Percentiles rank a stretch among this genome's conserved stretches.
These are phyloP conservation scores for Aspergillus candidus DNA, from an alignment of 2,329 filamentous ascomycete species.

Conservation along the genomic window DNA sequence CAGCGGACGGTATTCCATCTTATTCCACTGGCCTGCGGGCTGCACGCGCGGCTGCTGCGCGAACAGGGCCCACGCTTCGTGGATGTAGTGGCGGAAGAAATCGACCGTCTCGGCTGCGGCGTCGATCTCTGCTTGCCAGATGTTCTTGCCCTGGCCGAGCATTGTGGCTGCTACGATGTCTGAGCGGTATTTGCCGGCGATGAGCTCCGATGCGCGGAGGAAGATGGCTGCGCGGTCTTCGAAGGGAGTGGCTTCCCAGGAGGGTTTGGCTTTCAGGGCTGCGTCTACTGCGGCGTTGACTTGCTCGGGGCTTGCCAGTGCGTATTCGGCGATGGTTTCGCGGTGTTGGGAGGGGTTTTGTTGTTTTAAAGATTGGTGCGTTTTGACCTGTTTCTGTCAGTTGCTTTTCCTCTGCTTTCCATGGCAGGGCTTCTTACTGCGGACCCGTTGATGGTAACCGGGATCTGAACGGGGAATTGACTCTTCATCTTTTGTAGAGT, in stretches of 20 bases:
- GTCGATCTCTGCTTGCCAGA: slow-evolving; percentile 98
- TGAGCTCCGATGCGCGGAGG: slow-evolving; percentile 87
- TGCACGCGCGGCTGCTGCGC: slow-evolving; percentile 73
- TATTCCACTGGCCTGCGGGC: slow-evolving; percentile 49
- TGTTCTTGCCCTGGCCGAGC: slow-evolving; percentile 94
- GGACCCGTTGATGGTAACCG: slow-evolving; percentile 21
- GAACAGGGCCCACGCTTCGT: slow-evolving; percentile 87
- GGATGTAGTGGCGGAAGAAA: slow-evolving; percentile 84
- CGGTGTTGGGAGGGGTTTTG: slow-evolving; percentile 47
- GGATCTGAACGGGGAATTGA: slow-evolving; percentile 28
- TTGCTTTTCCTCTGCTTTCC: background rate
- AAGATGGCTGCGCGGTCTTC: slow-evolving; percentile 87
- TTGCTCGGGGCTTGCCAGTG: slow-evolving; percentile 61
- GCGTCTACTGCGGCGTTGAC: slow-evolving; percentile 74
- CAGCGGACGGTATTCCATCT: slow-evolving; percentile 79
- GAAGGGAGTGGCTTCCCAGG: slow-evolving; percentile 82
- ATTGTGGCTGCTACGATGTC: slow-evolving; percentile 94
- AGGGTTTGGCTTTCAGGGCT: slow-evolving; percentile 74
- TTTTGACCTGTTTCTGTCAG: slow-evolving; percentile 8
- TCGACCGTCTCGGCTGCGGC: slow-evolving; percentile 84
- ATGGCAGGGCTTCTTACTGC: background rate
- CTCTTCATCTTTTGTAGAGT: slow-evolving; percentile 26
- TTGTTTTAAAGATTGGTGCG: slow-evolving; percentile 13
- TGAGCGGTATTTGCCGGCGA: slow-evolving; percentile 86
- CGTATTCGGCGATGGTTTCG: slow-evolving; percentile 20